phyloP scores from a whole-genome alignment of 106 monocot genomes.

The Dendrobium catenatum region DNA sequence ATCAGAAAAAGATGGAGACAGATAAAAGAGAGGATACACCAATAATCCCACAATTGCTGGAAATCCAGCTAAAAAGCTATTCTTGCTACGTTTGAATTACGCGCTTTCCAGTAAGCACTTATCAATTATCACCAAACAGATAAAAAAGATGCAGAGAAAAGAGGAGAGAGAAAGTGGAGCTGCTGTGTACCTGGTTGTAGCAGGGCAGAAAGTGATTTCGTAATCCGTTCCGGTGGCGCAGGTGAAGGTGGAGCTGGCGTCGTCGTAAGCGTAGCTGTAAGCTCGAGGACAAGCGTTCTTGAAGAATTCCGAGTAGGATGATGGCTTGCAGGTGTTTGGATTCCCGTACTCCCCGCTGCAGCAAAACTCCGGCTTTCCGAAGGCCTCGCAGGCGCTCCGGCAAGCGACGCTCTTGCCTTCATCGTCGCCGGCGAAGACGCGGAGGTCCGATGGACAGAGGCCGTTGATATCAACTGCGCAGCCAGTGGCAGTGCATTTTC shows the following conservation, averaged over 20 bases:
- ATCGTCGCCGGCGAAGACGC: constrained; percentile 16
- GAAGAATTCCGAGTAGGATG: constrained; percentile 8
- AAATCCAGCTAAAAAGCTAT: not conserved
- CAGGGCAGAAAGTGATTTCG: constrained; percentile 14
- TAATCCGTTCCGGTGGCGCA: constrained; percentile 13
- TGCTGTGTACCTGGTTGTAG: not conserved
- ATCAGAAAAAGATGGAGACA: too few species aligned
- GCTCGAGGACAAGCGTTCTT: constrained; percentile 14
- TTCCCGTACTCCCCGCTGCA: constrained; percentile 19
- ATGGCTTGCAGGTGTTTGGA: constrained; percentile 20
- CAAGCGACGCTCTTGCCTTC: constrained; percentile 17
- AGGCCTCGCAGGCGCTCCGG: constrained; percentile 34
- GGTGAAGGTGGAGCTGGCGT: constrained; percentile 18
- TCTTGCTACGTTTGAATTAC: not conserved
- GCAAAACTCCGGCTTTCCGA: constrained; percentile 28
- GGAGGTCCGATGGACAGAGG: constrained; percentile 46
- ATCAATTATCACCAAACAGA: not conserved
- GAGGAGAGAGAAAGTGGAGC: not conserved
- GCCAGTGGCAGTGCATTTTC: constrained; percentile 25
- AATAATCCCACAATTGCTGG: not conserved
- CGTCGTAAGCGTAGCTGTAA: constrained; percentile 21
- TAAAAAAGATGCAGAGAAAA: not conserved
- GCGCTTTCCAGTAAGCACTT: not conserved
- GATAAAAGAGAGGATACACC: too few species aligned
- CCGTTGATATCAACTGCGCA: constrained; percentile 42